Evolutionary conservation across 805 yeast genomes (phyloP).

Genomic region (Candida takata): DNA sequence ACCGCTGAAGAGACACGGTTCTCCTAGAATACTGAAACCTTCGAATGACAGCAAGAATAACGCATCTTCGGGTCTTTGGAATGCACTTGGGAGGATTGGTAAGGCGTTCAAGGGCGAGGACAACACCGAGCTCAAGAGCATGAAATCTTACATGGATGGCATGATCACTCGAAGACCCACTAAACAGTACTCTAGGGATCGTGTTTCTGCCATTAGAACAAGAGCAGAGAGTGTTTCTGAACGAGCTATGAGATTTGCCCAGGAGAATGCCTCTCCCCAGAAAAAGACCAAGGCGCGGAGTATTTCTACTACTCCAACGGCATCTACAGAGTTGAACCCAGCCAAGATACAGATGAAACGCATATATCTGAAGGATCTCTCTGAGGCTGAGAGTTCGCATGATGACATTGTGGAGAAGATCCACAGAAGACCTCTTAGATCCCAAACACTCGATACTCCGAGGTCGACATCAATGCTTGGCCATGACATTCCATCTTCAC

Average conservation of each 20-base stretch:
- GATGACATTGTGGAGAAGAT: conserved; percentile 6
- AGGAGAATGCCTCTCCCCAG: conserved; percentile 9
- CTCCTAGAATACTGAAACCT: conserved; percentile 18
- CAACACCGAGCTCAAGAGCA: conserved; percentile 12
- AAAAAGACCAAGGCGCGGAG: not conserved
- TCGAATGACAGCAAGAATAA: conserved; percentile 10
- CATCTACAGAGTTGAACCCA: too few species aligned
- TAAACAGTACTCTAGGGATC: conserved; percentile 1
- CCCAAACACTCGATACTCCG: not conserved
- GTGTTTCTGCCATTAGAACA: conserved; percentile 8
- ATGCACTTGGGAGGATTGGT: conserved; percentile 17
- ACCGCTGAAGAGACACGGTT: conserved; percentile 6
- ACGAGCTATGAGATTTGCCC: conserved; percentile 14
- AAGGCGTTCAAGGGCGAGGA: conserved; percentile 13
- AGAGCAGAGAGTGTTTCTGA: conserved; percentile 13
- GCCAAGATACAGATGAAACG: conserved; percentile 2
- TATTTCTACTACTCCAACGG: not conserved
- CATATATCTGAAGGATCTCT: conserved; percentile 8
- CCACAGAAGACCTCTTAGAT: conserved; percentile 5
- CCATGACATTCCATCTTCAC: conserved; percentile 18
- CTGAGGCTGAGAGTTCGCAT: conserved; percentile 7
- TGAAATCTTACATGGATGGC: conserved; percentile 20
- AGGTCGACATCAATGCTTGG: not conserved
- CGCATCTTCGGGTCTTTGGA: conserved; percentile 7
- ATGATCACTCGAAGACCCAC: conserved; percentile 18